Conservation (phyloP, 805 yeast genomes). For the Maudiozyma pseudohumilis region DNA sequence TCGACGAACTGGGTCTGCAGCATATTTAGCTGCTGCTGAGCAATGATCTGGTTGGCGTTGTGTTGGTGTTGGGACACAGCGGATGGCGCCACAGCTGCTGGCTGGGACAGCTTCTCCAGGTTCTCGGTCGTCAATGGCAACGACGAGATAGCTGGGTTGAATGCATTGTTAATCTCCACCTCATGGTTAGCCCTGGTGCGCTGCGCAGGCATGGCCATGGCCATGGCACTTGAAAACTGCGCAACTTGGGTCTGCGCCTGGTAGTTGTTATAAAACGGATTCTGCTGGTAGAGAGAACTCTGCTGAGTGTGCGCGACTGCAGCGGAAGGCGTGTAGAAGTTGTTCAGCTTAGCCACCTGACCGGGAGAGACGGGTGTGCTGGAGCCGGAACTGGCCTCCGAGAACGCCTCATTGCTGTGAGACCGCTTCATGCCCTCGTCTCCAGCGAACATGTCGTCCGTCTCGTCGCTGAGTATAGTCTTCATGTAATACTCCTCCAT, state of each 20-base stretch:
- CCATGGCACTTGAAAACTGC: not conserved
- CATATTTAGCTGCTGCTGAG: conserved; percentile 1
- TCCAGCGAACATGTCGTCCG: not conserved
- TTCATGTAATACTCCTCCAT: conserved; percentile 28
- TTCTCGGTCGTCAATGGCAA: conserved; percentile 27
- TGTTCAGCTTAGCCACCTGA: not conserved
- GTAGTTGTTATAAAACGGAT: not conserved
- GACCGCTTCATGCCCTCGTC: not conserved
- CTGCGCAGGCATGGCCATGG: not conserved
- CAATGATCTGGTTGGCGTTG: not conserved
- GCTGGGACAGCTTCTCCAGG: conserved; percentile 13
- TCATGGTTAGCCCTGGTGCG: conserved; percentile 12
- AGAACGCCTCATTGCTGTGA: not conserved
- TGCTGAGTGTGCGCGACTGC: too few relatives aligned
- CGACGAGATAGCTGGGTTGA: conserved; percentile 12
- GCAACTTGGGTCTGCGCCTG: not conserved
- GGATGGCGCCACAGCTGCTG: too few relatives aligned
- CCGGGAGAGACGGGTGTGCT: conserved; percentile 1
- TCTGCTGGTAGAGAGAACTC: too few relatives aligned
- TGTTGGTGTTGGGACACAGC: too few relatives aligned
- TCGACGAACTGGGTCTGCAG: not conserved
- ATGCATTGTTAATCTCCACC: conserved; percentile 23
- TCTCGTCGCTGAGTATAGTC: conserved; percentile 21
- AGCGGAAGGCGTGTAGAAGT: not conserved
- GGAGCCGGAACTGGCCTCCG: not conserved